Evolutionary conservation across 768 basidiomycete genomes (phyloP).

Genomic region (Lyophyllum semitale): DNA sequence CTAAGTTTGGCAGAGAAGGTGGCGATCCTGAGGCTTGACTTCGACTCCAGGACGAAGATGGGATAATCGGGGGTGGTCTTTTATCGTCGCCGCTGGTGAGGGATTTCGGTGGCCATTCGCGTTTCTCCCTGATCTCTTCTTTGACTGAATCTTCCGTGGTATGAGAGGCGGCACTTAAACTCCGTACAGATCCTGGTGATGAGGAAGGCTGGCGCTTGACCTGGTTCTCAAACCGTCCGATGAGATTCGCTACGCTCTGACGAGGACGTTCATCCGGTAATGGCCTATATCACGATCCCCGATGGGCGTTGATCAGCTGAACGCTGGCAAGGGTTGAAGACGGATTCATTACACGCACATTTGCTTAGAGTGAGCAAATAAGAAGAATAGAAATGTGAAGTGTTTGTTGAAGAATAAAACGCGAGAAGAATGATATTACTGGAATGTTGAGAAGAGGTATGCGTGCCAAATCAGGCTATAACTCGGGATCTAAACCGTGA

Average conservation of each 20-base stretch:
- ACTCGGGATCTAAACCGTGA: constrained; percentile 7
- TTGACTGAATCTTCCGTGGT: constrained; percentile 62
- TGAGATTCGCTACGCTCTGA: constrained; percentile 86
- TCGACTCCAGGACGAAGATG: constrained; percentile 35
- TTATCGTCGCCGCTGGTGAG: constrained; percentile 27
- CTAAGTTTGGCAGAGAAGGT: constrained; percentile 19
- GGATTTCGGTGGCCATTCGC: constrained; percentile 75
- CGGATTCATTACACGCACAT: constrained; percentile 31
- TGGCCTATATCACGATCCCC: constrained; percentile 52
- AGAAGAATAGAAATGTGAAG: constrained; percentile 10
- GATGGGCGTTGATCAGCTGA: constrained; percentile 5
- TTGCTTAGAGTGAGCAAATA: constrained; percentile 16
- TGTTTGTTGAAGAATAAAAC: constrained; percentile 12
- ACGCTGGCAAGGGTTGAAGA: neutral
- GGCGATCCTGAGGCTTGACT: constrained; percentile 31
- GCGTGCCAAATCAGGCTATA: constrained; percentile 14
- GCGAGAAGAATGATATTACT: constrained; percentile 12
- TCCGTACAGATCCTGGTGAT: constrained; percentile 48
- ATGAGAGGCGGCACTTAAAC: constrained; percentile 69
- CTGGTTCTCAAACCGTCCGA: constrained; percentile 85
- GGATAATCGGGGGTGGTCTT: constrained; percentile 36
- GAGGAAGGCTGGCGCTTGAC: constrained; percentile 61
- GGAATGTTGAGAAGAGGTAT: constrained; percentile 15
- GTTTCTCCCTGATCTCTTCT: constrained; percentile 69
- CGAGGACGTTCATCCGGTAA: constrained; percentile 88